Conservation (phyloP, 164 flowering plant genomes). For the Piper betle region DNA sequence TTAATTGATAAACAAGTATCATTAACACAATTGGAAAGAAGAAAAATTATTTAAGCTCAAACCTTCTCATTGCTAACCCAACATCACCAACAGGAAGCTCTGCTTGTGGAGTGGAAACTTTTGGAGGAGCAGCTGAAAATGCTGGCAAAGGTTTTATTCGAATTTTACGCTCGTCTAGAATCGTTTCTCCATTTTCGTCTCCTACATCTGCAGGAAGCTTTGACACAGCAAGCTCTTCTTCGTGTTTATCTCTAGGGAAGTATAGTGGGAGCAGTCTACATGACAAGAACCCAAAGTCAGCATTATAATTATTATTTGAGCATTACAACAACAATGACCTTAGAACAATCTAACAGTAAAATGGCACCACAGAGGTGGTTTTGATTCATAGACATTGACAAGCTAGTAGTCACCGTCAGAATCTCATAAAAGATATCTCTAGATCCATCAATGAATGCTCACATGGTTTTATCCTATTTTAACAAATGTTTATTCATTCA, state of each 20-base stretch:
- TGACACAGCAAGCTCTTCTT: conserved; percentile 78
- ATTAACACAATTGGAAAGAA: background rate
- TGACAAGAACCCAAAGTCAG: background rate
- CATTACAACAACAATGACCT: background rate
- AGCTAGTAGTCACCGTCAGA: too few relatives aligned
- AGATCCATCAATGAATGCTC: too few relatives aligned
- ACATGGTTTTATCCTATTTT: too few relatives aligned
- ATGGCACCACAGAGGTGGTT: too few relatives aligned
- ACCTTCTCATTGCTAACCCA: conserved; percentile 58
- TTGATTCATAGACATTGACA: too few relatives aligned
- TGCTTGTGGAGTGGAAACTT: conserved; percentile 27
- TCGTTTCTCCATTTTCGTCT: conserved; percentile 98
- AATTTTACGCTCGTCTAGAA: conserved; percentile 89
- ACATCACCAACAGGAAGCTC: conserved; percentile 65
- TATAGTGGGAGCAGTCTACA: conserved; percentile 93
- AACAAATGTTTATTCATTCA: too few relatives aligned
- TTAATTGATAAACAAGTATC: background rate
- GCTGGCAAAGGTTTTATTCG: conserved; percentile 86
- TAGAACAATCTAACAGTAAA: background rate
- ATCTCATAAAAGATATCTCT: too few relatives aligned
- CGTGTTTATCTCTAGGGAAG: conserved; percentile 92
- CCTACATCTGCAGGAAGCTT: conserved; percentile 99
- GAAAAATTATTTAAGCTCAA: conserved; percentile 8
- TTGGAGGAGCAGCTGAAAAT: conserved; percentile 29
- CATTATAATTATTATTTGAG: background rate